Evolutionary conservation across 129 eudicot species (phyloP).

Genomic region (Arctium minus): DNA sequence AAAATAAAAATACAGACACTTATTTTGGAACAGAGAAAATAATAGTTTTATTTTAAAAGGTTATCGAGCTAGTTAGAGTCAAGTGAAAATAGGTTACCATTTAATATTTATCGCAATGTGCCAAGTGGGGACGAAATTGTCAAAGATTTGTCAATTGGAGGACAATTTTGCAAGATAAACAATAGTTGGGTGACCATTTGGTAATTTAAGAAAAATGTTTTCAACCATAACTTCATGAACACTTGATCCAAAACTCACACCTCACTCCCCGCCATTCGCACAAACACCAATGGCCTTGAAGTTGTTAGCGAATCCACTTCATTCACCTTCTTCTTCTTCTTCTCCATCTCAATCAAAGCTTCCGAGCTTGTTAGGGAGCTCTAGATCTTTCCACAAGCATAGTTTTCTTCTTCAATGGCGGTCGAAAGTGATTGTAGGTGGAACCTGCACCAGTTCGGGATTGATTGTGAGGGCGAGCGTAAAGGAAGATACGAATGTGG

Average conservation of each 20-base stretch:
- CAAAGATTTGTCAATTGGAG: background rate
- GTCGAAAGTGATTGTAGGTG: slow-evolving; percentile 12
- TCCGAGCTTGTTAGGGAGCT: slow-evolving; percentile 27
- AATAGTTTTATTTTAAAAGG: too few relatives aligned
- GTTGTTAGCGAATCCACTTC: slow-evolving; percentile 27
- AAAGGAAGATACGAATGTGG: slow-evolving; percentile 38
- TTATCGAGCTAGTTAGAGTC: too few relatives aligned
- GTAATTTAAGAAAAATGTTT: background rate
- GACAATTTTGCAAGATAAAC: background rate
- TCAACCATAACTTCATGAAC: slow-evolving; percentile 18
- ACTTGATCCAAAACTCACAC: slow-evolving; percentile 25
- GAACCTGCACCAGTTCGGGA: slow-evolving; percentile 17
- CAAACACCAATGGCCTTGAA: slow-evolving; percentile 53
- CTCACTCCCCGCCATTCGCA: slow-evolving; percentile 57
- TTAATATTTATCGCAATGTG: background rate
- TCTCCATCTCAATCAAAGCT: slow-evolving; percentile 31
- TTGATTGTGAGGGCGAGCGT: slow-evolving; percentile 35
- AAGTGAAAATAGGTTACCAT: background rate
- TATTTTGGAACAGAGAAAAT: too few relatives aligned
- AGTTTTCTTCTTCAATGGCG: slow-evolving; percentile 26
- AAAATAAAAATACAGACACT: too few relatives aligned
- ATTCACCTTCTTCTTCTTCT: slow-evolving; percentile 29
- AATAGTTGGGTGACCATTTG: background rate
- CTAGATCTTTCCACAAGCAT: slow-evolving; percentile 22
- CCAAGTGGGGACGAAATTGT: background rate